phyloP scores from a whole-genome alignment of 371 early-diverging fungal species.

The Mortierella sp. region DNA sequence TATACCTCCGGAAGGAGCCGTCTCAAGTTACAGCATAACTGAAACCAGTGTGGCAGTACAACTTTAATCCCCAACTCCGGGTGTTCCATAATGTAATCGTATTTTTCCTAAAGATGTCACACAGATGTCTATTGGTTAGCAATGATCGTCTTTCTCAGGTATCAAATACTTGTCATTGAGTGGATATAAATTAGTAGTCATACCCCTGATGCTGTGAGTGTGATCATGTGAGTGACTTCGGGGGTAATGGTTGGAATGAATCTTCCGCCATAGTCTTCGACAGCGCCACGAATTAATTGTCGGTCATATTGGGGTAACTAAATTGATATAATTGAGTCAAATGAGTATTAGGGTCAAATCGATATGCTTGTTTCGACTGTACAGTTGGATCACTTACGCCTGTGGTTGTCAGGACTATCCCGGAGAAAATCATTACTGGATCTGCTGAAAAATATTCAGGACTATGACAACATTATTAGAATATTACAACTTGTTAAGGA shows the following conservation, averaged over 20 bases:
- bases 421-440: constrained; percentile 69
- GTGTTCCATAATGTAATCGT: constrained; percentile 61
- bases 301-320: constrained; percentile 66
- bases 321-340: background rate
- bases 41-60: constrained; percentile 86
- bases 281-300: constrained; percentile 61
- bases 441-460: constrained; percentile 65
- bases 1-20: constrained; percentile 63
- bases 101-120: constrained; percentile 57
- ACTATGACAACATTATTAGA: constrained; percentile 35
- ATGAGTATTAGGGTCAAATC: background rate
- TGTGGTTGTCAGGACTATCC: constrained; percentile 63
- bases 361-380: background rate
- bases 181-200: constrained; percentile 10
- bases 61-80: constrained; percentile 65
- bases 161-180: background rate
- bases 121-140: background rate
- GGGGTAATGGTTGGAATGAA: constrained; percentile 56
- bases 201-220: constrained; percentile 64
- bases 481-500: no score
- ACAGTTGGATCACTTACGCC: constrained; percentile 52
- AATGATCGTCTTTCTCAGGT: background rate
- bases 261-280: constrained; percentile 71
- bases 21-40: constrained; percentile 75
- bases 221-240: constrained; percentile 74